phyloP scores from a whole-genome alignment of 371 early-diverging fungal genomes.

The Mortierella sp. region DNA sequence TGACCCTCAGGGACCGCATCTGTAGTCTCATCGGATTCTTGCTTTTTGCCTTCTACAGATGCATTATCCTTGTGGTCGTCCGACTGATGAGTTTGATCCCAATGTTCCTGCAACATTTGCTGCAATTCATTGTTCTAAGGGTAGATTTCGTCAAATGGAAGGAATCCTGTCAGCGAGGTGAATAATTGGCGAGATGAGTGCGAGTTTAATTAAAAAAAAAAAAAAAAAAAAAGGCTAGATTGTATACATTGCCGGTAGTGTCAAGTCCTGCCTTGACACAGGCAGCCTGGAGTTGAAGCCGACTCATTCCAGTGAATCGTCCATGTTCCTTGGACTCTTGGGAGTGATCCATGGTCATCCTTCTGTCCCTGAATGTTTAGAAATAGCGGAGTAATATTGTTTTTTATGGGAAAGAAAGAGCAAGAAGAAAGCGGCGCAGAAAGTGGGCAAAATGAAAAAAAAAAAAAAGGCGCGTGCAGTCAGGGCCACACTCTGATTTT shows the following conservation, averaged over 20 bases:
- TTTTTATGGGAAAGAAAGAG: too few relatives aligned
- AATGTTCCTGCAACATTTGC: conserved; percentile 11
- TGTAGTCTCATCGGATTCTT: background rate
- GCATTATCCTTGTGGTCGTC: background rate
- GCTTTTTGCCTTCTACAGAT: background rate
- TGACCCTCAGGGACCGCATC: background rate
- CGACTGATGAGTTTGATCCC: background rate
- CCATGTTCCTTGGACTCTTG: background rate
- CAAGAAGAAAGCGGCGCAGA: too few relatives aligned
- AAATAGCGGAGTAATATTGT: too few relatives aligned
- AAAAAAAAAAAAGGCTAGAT: background rate
- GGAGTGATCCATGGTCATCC: conserved; percentile 22
- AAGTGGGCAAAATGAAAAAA: background rate
- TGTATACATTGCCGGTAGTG: conserved; percentile 31
- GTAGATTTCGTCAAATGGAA: background rate
- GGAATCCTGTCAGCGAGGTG: background rate
- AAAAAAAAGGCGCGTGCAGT: background rate
- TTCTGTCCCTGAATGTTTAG: background rate
- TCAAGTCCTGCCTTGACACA: conserved; percentile 47
- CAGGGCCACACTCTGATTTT: conserved; percentile 13
- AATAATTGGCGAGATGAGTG: background rate
- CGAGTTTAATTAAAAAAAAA: background rate
- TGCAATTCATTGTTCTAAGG: conserved; percentile 24
- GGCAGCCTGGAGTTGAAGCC: conserved; percentile 43
- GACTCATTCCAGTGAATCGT: conserved; percentile 15